These are phyloP conservation scores for Aspergillus oerlinghausenensis DNA, from an alignment of 2,329 filamentous ascomycete genomes.

Conservation along the genomic window DNA sequence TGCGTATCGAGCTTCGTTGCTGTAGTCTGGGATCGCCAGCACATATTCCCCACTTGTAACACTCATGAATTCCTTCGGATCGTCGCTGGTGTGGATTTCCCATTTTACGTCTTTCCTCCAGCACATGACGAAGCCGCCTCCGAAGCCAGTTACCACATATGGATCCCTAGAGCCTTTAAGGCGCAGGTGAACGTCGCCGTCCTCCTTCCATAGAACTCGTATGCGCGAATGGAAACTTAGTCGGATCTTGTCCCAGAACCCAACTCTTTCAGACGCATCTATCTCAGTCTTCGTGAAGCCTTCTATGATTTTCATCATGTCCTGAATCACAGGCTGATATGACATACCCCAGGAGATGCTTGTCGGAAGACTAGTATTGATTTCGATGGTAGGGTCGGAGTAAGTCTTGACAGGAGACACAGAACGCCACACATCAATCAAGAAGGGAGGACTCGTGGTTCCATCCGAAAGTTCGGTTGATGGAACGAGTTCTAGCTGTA, in stretches of 20 bases:
- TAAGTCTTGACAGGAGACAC: constrained; percentile 95
- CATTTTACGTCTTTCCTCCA: constrained; percentile 93
- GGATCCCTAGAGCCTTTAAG: constrained; percentile 88
- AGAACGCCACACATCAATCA: constrained; percentile 81
- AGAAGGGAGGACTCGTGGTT: constrained; percentile 60
- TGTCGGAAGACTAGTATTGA: constrained; percentile 88
- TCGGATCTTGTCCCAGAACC: constrained; percentile 98
- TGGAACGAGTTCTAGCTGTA: constrained; percentile 80
- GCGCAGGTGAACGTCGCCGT: constrained; percentile 89
- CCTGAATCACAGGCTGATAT: constrained; percentile 95
- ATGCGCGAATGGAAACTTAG: constrained; percentile 91
- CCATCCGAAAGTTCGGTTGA: constrained; percentile 57
- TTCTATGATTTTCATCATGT: constrained; percentile 99
- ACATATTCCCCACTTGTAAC: constrained; percentile 95
- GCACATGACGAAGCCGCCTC: constrained; percentile 95
- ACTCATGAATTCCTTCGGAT: constrained; percentile 90
- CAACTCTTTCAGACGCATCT: constrained; percentile 87
- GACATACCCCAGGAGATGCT: constrained; percentile 96
- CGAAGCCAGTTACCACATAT: constrained; percentile 86
- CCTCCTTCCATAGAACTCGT: constrained; percentile 85
- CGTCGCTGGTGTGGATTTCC: constrained; percentile 76
- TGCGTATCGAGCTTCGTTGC: constrained; percentile 72
- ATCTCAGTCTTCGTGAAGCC: constrained; percentile 94
- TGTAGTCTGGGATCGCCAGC: constrained; percentile 89
- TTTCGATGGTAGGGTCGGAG: constrained; percentile 84